Evolutionary conservation across 306 rosid genomes (phyloP).

Genomic region (Sicyos baderoa): DNA sequence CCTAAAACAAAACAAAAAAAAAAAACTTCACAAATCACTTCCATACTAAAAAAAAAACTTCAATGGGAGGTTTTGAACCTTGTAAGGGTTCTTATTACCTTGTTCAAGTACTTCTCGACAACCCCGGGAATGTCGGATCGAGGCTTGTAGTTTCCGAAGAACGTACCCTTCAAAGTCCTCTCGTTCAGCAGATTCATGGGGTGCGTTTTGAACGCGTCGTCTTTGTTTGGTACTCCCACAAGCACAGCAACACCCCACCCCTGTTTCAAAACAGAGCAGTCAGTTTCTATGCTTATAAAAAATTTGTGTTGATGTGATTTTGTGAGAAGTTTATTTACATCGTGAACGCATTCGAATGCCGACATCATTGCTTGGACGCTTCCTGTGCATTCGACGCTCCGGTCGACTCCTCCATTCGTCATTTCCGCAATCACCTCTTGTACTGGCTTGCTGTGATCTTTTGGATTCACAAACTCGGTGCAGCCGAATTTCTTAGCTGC

Average conservation of each 20-base stretch:
- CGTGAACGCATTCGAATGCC: conserved; percentile 87
- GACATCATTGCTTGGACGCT: conserved; percentile 84
- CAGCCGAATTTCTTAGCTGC: conserved; percentile 63
- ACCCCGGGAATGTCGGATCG: conserved; percentile 62
- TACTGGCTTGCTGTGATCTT: conserved; percentile 69
- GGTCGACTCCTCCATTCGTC: conserved; percentile 88
- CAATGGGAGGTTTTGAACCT: neutral
- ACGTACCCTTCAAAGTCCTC: conserved; percentile 87
- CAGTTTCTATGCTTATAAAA: too few species aligned
- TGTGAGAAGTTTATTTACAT: conserved; percentile 29
- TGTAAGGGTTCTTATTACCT: neutral
- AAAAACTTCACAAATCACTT: neutral
- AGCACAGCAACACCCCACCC: conserved; percentile 97
- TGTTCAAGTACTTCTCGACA: conserved; percentile 45
- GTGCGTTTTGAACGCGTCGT: conserved; percentile 73
- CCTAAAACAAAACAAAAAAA: conserved; percentile 45
- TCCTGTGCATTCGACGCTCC: conserved; percentile 80
- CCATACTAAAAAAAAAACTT: neutral
- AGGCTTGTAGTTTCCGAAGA: conserved; percentile 86
- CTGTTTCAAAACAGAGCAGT: conserved; percentile 23
- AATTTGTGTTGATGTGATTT: too few species aligned
- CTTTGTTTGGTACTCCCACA: conserved; percentile 81
- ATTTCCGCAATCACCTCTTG: conserved; percentile 77
- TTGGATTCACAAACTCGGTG: conserved; percentile 87
- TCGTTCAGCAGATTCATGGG: conserved; percentile 63